Evolutionary conservation across 352 stramenopile genomes (phyloP).

Genomic region (Phytophthora constricta): DNA sequence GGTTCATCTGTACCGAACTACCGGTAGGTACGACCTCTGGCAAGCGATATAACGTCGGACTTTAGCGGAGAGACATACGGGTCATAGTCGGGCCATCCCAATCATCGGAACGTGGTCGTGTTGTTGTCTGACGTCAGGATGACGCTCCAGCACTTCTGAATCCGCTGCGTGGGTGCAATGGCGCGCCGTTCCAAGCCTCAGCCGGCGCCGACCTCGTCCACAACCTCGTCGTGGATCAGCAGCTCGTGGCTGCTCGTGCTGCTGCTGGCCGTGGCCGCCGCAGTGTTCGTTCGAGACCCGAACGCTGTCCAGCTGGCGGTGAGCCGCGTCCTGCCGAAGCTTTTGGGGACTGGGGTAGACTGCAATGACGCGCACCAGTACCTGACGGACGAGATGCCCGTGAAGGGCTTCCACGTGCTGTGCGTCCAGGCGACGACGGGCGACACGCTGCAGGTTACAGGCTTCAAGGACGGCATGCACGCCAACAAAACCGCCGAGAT

Average conservation of each 20-base stretch:
- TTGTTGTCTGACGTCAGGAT: too few relatives aligned
- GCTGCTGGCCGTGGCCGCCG: constrained; percentile 25
- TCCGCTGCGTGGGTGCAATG: too few relatives aligned
- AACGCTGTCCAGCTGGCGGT: constrained; percentile 19
- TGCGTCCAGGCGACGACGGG: constrained; percentile 54
- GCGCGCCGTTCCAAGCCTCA: background rate
- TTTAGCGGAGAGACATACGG: too few relatives aligned
- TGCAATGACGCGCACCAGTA: constrained; percentile 47
- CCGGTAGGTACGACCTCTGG: too few relatives aligned
- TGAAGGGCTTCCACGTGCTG: constrained; percentile 80
- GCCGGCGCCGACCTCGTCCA: background rate
- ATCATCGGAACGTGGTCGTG: too few relatives aligned
- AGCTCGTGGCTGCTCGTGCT: constrained; percentile 26
- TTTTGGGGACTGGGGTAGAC: constrained; percentile 32
- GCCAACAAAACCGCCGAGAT: constrained; percentile 39
- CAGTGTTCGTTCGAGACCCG: constrained; percentile 24
- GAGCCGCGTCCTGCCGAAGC: constrained; percentile 10
- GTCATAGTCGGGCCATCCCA: too few relatives aligned
- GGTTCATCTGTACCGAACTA: too few relatives aligned
- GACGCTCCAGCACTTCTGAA: too few relatives aligned
- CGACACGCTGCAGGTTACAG: constrained; percentile 57
- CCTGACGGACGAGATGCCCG: constrained; percentile 59
- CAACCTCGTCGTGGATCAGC: constrained; percentile 2
- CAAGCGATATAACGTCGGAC: too few relatives aligned
- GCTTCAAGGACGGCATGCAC: constrained; percentile 66